These are phyloP conservation scores for Fragaria iinumae DNA, from an alignment of 306 rosid species.

Conservation along the genomic window DNA sequence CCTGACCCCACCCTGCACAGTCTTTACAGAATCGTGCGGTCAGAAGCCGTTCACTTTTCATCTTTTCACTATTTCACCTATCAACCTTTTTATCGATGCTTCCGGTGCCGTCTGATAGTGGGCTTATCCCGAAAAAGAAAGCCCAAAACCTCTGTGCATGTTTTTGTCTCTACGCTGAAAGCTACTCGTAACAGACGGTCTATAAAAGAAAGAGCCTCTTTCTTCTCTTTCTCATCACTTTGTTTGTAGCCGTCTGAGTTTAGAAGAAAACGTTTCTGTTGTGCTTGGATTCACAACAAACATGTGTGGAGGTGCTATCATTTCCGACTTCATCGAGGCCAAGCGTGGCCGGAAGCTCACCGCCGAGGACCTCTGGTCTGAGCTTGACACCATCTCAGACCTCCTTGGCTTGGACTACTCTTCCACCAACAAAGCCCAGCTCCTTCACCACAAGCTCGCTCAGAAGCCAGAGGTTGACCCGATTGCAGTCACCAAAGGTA, in stretches of 20 bases:
- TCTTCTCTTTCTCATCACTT: not conserved
- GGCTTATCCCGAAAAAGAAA: not conserved
- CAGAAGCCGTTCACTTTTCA: not conserved
- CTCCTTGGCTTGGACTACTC: constrained; percentile 47
- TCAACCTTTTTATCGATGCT: not conserved
- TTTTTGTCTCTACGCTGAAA: constrained; percentile 14
- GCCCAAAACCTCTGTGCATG: constrained; percentile 8
- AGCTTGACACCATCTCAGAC: constrained; percentile 58
- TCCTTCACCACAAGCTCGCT: not conserved
- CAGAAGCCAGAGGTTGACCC: constrained; percentile 8
- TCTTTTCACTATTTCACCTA: not conserved
- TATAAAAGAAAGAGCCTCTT: constrained; percentile 29
- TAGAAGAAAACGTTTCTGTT: not conserved
- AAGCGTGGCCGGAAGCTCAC: constrained; percentile 48
- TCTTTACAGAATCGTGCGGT: constrained; percentile 2
- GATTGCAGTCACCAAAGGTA: constrained; percentile 19
- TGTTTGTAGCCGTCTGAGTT: not conserved
- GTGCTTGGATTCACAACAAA: not conserved
- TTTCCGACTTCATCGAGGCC: constrained; percentile 55
- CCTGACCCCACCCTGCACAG: not conserved
- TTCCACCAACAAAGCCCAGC: not conserved
- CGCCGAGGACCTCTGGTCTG: constrained; percentile 53
- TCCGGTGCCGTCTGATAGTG: not conserved
- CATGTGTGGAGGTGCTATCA: constrained; percentile 97
- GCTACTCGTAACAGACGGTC: constrained; percentile 16